These are phyloP conservation scores for Hymenochaete sp. DNA, from an alignment of 1,284 basidiomycete genomes.

Conservation along the genomic window DNA sequence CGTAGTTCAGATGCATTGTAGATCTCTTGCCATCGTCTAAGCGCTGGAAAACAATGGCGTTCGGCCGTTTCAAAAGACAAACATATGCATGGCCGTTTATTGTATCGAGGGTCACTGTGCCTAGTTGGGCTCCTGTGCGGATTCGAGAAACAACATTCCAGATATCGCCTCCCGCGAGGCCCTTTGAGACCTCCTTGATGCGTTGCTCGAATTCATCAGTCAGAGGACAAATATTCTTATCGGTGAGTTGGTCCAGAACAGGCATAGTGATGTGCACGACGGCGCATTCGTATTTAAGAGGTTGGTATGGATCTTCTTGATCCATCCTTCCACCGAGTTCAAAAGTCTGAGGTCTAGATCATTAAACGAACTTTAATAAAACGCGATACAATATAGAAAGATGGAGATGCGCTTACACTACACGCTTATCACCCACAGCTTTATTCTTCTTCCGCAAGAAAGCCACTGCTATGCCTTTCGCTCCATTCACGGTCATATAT, in stretches of 20 bases:
- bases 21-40: constrained; percentile 23
- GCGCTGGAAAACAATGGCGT: constrained; percentile 40
- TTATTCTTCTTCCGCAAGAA: constrained; percentile 17
- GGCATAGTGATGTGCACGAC: constrained; percentile 40
- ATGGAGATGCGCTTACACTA: constrained; percentile 17
- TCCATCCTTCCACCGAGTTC: constrained; percentile 15
- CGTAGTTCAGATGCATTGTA: constrained; percentile 1
- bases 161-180: neutral
- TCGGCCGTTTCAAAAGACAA: constrained; percentile 35
- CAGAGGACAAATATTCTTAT: constrained; percentile 36
- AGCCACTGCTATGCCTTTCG: constrained; percentile 5
- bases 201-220: constrained; percentile 31
- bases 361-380: neutral
- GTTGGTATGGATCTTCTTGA: constrained; percentile 16
- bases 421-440: constrained; percentile 26
- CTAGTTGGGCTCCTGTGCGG: constrained; percentile 33
- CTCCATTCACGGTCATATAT: constrained; percentile 36
- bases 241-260: constrained; percentile 41
- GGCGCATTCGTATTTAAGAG: constrained; percentile 38
- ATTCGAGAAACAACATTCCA: constrained; percentile 27
- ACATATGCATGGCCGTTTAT: constrained; percentile 37
- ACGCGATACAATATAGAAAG: neutral
- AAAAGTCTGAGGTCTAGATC: constrained; percentile 13
- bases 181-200: constrained; percentile 25
- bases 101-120: constrained; percentile 37